These are phyloP conservation scores for Stenocarpella maydis DNA, from an alignment of 2,329 filamentous ascomycete species.

Conservation along the genomic window DNA sequence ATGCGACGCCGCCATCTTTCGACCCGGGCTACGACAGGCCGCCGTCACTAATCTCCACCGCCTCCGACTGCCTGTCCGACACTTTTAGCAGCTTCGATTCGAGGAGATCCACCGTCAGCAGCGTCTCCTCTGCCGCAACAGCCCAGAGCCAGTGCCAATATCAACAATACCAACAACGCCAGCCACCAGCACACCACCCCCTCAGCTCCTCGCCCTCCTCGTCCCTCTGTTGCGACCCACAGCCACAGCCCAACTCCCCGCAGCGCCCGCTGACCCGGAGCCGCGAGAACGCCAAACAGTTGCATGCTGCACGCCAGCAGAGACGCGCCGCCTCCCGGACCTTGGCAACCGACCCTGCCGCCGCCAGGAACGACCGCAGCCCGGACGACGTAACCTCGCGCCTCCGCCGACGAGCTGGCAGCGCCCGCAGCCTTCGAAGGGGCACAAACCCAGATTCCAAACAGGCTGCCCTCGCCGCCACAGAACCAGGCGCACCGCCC, in stretches of 20 bases:
- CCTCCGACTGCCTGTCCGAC: slow-evolving; percentile 41
- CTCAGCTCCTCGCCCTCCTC: slow-evolving; percentile 8
- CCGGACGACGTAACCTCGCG: slow-evolving; percentile 23
- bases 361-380: slow-evolving; percentile 41
- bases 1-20: slow-evolving; percentile 15
- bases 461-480: slow-evolving; percentile 45
- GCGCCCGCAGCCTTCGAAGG: slow-evolving; percentile 38
- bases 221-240: slow-evolving; percentile 16
- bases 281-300: slow-evolving; percentile 56
- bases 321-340: slow-evolving; percentile 37
- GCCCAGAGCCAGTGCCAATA: slow-evolving; percentile 26
- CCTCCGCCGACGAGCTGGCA: slow-evolving; percentile 28
- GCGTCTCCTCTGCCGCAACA: slow-evolving; percentile 39
- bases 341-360: slow-evolving; percentile 47
- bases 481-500: slow-evolving; percentile 49
- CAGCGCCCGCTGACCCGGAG: slow-evolving; percentile 44
- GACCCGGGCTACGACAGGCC: slow-evolving; percentile 12
- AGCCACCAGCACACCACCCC: neutral
- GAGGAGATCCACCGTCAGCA: slow-evolving; percentile 44
- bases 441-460: slow-evolving; percentile 43
- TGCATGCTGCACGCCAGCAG: slow-evolving; percentile 59
- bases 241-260: slow-evolving; percentile 32
- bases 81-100: slow-evolving; percentile 41
- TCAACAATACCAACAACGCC: slow-evolving; percentile 23
- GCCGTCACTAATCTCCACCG: slow-evolving; percentile 35